Evolutionary conservation across 345 rosid species (phyloP).

Genomic region (Moricandia arvensis): DNA sequence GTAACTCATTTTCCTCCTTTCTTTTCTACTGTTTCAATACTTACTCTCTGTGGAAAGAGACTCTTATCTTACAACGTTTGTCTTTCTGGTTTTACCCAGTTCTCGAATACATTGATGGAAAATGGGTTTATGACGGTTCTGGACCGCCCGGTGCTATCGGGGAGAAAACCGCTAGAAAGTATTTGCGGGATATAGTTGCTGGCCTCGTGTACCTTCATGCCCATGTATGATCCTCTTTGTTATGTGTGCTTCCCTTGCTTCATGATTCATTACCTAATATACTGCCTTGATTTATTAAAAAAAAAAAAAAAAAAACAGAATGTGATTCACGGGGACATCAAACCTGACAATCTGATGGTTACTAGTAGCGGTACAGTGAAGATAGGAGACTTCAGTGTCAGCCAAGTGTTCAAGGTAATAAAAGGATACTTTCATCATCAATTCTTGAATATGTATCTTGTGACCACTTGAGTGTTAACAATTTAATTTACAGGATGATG

Average conservation of each 20-base stretch:
- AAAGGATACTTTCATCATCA: not conserved
- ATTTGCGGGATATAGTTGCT: slow-evolving; percentile 76
- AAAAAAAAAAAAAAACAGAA: slow-evolving; percentile 47
- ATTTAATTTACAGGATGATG: slow-evolving; percentile 57
- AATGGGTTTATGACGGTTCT: slow-evolving; percentile 69
- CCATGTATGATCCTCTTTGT: slow-evolving; percentile 60
- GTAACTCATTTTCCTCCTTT: slow-evolving; percentile 41
- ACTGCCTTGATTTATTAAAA: not conserved
- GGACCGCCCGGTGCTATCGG: slow-evolving; percentile 61
- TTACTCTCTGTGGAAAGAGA: not conserved
- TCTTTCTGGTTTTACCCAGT: slow-evolving; percentile 45
- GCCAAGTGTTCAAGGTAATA: slow-evolving; percentile 90
- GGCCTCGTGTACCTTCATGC: slow-evolving; percentile 94
- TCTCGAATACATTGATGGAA: slow-evolving; percentile 93
- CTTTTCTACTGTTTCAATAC: slow-evolving; percentile 17
- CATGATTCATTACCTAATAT: slow-evolving; percentile 1
- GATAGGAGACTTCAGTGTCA: slow-evolving; percentile 96
- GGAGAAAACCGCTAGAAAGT: slow-evolving; percentile 82
- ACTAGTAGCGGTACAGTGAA: slow-evolving; percentile 74
- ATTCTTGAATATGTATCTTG: not conserved
- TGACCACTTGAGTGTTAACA: slow-evolving; percentile 8
- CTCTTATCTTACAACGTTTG: not conserved
- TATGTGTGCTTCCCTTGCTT: not conserved
- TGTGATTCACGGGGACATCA: slow-evolving; percentile 94
- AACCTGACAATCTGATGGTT: slow-evolving; percentile 92